These are phyloP conservation scores for Gaeumannomyces sp. DNA, from an alignment of 2,329 filamentous ascomycete species.

Conservation along the genomic window DNA sequence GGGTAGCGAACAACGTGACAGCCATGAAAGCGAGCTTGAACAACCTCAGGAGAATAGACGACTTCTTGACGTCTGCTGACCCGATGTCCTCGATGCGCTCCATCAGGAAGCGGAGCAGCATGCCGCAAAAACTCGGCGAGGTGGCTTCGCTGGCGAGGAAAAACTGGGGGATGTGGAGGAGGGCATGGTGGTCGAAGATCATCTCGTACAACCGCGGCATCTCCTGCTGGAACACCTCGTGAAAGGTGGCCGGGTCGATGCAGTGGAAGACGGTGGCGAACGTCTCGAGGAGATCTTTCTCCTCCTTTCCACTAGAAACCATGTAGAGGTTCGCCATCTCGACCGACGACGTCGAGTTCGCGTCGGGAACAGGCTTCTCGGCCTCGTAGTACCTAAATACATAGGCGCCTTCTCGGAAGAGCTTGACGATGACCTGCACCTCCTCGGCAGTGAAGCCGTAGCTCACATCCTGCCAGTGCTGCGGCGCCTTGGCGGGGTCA, in stretches of 20 bases:
- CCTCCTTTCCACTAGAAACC: slow-evolving; percentile 87
- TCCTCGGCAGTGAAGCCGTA: slow-evolving; percentile 97
- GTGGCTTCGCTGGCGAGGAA: slow-evolving; percentile 98
- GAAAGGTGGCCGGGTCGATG: slow-evolving; percentile 95
- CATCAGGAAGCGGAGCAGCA: slow-evolving; percentile 97
- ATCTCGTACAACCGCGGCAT: slow-evolving; percentile 96
- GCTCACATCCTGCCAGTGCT: slow-evolving; percentile 92
- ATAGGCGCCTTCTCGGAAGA: slow-evolving; percentile 92
- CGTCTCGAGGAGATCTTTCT: slow-evolving; percentile 93
- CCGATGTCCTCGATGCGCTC: slow-evolving; percentile 92
- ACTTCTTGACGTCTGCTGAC: slow-evolving; percentile 83
- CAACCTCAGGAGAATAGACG: slow-evolving; percentile 83
- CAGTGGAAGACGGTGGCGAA: slow-evolving; percentile 98
- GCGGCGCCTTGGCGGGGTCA: slow-evolving; percentile 70
- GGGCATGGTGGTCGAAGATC: slow-evolving; percentile 91
- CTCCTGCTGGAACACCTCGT: slow-evolving; percentile 96
- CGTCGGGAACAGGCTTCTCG: slow-evolving; percentile 57
- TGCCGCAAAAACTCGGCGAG: slow-evolving; percentile 93
- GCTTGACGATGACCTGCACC: slow-evolving; percentile 90
- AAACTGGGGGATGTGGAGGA: slow-evolving; percentile 95
- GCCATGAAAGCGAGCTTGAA: slow-evolving; percentile 99
- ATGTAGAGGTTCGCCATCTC: slow-evolving; percentile 95
- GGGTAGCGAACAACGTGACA: slow-evolving; percentile 86
- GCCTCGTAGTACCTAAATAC: slow-evolving; percentile 92
- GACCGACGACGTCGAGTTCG: slow-evolving; percentile 71